These are phyloP conservation scores for Sugiyamaella xylanicola DNA, from an alignment of 1,139 yeast species.

Conservation along the genomic window DNA sequence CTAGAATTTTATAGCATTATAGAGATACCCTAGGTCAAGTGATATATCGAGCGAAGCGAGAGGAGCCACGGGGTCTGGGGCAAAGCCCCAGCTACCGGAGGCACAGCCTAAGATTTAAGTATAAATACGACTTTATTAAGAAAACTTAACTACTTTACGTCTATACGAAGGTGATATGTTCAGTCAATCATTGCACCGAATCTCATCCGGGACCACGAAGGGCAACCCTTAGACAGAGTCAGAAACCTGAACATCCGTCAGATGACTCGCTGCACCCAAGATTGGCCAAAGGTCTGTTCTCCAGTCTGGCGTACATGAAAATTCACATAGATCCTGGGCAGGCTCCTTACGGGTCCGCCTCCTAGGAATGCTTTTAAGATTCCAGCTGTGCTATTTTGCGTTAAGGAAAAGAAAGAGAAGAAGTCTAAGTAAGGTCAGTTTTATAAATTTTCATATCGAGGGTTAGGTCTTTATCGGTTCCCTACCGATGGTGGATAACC, in stretches of 20 bases:
- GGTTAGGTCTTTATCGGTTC: constrained; percentile 11
- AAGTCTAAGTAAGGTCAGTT: too few relatives aligned
- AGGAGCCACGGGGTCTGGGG: too few relatives aligned
- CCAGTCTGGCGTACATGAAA: constrained; percentile 37
- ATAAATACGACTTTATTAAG: too few relatives aligned
- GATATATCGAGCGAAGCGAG: too few relatives aligned
- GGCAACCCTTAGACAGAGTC: constrained; percentile 41
- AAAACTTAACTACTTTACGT: too few relatives aligned
- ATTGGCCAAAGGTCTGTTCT: constrained; percentile 40
- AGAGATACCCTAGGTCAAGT: too few relatives aligned
- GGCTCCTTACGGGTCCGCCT: constrained; percentile 43
- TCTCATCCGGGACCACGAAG: constrained; percentile 48
- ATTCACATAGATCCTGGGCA: constrained; percentile 46
- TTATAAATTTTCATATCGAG: not conserved
- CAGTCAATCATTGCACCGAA: constrained; percentile 47
- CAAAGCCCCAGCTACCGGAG: too few relatives aligned
- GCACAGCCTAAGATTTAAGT: too few relatives aligned
- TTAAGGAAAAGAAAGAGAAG: constrained; percentile 31
- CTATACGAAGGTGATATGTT: constrained; percentile 30
- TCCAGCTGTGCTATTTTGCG: constrained; percentile 42
- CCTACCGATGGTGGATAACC: not conserved
- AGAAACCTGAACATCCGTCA: constrained; percentile 25
- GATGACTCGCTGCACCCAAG: constrained; percentile 48
- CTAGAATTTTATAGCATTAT: too few relatives aligned
- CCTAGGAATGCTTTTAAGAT: constrained; percentile 43